Evolutionary conservation across 306 rosid genomes (phyloP), one percentile per base, ranked within the genome.

Genomic region (Bauhinia variegata): DNA sequence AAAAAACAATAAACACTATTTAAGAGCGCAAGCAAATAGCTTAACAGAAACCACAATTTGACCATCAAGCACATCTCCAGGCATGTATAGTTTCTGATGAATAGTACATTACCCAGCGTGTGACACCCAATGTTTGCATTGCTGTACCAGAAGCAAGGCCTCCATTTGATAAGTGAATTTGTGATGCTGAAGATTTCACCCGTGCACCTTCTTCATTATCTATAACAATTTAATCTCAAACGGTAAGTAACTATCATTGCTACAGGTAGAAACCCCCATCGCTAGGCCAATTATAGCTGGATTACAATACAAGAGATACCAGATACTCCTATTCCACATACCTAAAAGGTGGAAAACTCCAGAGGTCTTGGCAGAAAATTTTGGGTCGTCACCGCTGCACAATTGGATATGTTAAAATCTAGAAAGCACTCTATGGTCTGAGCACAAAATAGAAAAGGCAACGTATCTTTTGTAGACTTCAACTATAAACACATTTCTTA

Each of bases 281-380:
- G 19, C 28, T 31, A 33, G 48, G 71, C 70, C 30, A 17, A 51
- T 12, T 8, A 46, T 28, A 77, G 56, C 73, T 70, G 70, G 46
- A 47, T 18, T 50, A 69, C 14, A 19, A 36, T 56, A 41, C 9
- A 51, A 33, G 57, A 2, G 43, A 58, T 43, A 49, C 33, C 70
- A 2, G 43, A 58, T 48, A 49, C 33, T 73, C 49, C 43, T 71
- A 60, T 66, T 74, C 65, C 42, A 70, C 86, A 63, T 78, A 90
- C 96, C 97, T 70, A 86, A 54, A 78, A 93, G 99, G 70, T 77
- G 96, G 77, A 93, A 93, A 68, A 77, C 78, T 30, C 84, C 97
- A 73, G 90, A 79, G 38, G 95, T 64, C 41, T 81, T 81, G 50
- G 67, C 78, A 56, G 92, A 78, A 66, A 78, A 80, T 48, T 83